Base-by-base conservation (phyloP, 1,284 basidiomycete species). In the Coriolopsis trogii region DNA sequence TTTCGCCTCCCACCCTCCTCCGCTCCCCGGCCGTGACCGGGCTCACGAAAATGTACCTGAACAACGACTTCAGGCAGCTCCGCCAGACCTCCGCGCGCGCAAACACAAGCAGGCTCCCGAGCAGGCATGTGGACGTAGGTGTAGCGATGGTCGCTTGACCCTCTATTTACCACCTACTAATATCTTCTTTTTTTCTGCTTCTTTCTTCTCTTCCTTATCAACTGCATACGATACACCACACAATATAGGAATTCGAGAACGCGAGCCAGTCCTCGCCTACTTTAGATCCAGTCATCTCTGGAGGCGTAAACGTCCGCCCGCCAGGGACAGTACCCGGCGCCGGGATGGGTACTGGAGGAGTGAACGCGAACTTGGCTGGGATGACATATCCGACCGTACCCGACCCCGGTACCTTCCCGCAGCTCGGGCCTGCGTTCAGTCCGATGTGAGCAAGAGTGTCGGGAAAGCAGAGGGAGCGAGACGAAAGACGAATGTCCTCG, bases 61-160 rank as follows among this genome's bases (percentile, higher is more conserved):
- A 80, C 64, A 90, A 91, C 60, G 89, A 91, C 66, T 91, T 91
- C 60, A 75, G 89, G 50, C 80, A 87, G 64, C 71, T 90, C 58
- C 75, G 89, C 44, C 83, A 85, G 66, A 71, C 75, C 28, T 79
- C 80, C 18, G 80, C 84, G 55, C 80, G 86, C 58, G 79, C 87
- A 66, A 91, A 91, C 65, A 91, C 89, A 52, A 91, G 89, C 68
- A 77, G 89, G 63, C 73, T 91, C 49, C 89, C 89, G 24, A 91
- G 89, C 69, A 85, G 82, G 73, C 89, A 91, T 71, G 89, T 82
- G 49, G 80, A 82, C 63, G 89, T 91, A 67, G 63, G 88, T 79
- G 60, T 68, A 67, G 65, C 65, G 52, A 56, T 64, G 59, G 60
- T 54, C 62, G 47, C 51, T 38, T 65, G 59, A 64, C 53, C n/a